Conservation (phyloP, 192 early-diverging fungal genomes). For the Rhizoclosmatium sp. region DNA sequence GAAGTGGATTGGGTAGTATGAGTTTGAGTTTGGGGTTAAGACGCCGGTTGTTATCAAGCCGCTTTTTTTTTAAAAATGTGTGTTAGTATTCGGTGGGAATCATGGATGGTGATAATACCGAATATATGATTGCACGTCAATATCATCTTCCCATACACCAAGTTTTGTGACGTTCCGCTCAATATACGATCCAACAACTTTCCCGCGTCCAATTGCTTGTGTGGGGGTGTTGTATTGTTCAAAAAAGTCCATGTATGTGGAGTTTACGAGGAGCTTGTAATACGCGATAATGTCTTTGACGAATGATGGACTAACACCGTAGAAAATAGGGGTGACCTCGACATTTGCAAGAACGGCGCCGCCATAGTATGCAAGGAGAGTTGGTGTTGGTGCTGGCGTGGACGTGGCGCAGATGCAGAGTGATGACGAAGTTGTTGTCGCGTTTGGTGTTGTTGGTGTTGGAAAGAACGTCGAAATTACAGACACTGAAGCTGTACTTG, state of each 20-base stretch:
- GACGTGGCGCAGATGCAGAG: too few species aligned
- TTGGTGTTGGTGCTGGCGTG: background rate
- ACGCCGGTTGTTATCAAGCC: background rate
- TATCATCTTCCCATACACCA: background rate
- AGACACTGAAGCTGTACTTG: too few species aligned
- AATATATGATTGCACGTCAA: slow-evolving; percentile 18
- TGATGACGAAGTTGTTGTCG: too few species aligned
- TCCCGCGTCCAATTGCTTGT: background rate
- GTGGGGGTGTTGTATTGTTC: background rate
- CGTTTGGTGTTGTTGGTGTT: too few species aligned
- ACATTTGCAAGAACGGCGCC: background rate
- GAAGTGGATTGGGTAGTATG: slow-evolving; percentile 28
- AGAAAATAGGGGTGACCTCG: background rate
- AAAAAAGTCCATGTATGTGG: background rate
- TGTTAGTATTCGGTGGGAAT: background rate
- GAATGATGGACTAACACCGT: background rate
- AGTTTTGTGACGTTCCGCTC: background rate
- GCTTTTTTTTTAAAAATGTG: background rate
- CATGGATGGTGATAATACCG: slow-evolving; percentile 17
- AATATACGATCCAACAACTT: background rate
- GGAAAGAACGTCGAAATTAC: too few species aligned
- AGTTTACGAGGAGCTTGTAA: background rate
- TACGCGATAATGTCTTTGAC: background rate
- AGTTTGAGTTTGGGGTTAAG: slow-evolving; percentile 15
- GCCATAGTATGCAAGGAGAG: background rate